Evolutionary conservation across 768 basidiomycete genomes (phyloP).

Genomic region (Amanita fuliginea): DNA sequence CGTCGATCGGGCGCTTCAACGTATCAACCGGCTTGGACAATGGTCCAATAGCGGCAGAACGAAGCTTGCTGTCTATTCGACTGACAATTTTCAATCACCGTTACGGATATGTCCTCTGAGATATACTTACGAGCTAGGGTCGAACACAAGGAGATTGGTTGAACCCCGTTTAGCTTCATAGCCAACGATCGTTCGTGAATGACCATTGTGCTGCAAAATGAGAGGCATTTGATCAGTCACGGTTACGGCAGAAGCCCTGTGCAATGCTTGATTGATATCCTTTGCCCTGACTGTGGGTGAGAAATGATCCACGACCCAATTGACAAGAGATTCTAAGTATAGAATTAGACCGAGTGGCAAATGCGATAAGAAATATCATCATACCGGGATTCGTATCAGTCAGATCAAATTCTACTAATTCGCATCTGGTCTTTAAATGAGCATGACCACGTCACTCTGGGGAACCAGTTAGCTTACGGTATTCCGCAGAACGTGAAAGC

Average conservation of each 20-base stretch:
- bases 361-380: constrained; percentile 1
- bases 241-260: constrained; percentile 37
- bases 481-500: constrained; percentile 73
- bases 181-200: constrained; percentile 82
- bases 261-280: constrained; percentile 43
- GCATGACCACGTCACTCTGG: neutral
- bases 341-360: neutral
- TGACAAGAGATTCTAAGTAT: constrained; percentile 33
- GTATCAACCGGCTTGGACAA: neutral
- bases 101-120: neutral
- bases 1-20: neutral
- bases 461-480: constrained; percentile 43
- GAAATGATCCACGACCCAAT: constrained; percentile 78
- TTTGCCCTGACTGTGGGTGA: constrained; percentile 15
- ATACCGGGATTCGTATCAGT: constrained; percentile 12
- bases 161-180: constrained; percentile 57
- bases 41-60: neutral
- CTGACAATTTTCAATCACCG: neutral
- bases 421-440: constrained; percentile 26
- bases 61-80: neutral
- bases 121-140: constrained; percentile 53
- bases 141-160: constrained; percentile 62
- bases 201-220: constrained; percentile 73
- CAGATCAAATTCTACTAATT: constrained; percentile 57
- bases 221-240: constrained; percentile 65